phyloP scores from a whole-genome alignment of 2,329 filamentous ascomycete genomes.

The Aspergillus sergii region DNA sequence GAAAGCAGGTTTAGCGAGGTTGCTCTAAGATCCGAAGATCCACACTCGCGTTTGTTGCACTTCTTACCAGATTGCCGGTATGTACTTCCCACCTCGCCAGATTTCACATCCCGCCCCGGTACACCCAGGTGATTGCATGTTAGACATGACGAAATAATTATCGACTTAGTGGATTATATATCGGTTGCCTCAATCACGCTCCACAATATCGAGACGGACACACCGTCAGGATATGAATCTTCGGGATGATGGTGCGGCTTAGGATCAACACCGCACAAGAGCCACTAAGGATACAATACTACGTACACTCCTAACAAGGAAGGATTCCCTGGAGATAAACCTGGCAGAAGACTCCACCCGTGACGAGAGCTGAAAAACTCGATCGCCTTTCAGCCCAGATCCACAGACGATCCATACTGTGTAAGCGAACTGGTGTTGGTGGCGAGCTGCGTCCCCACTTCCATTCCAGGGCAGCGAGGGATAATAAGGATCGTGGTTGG shows the following conservation, averaged over 20 bases:
- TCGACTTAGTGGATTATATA: neutral
- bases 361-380: neutral
- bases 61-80: neutral
- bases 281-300: neutral
- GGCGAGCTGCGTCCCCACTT: neutral
- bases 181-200: rapidly evolving
- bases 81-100: neutral
- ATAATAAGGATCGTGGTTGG: neutral
- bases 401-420: neutral
- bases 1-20: neutral
- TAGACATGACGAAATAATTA: neutral
- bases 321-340: neutral
- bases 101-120: neutral
- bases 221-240: neutral
- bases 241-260: neutral
- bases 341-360: neutral
- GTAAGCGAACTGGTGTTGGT: neutral
- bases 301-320: neutral
- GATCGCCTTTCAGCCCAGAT: neutral
- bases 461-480: neutral
- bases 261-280: neutral
- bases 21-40: too few species aligned
- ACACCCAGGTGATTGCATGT: neutral
- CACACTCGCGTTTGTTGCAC: neutral
- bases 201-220: too few species aligned